Evolutionary conservation across 2,329 filamentous ascomycete genomes (phyloP), one percentile per base, ranked within the genome.

Genomic region (Colletotrichum echinochloae): DNA sequence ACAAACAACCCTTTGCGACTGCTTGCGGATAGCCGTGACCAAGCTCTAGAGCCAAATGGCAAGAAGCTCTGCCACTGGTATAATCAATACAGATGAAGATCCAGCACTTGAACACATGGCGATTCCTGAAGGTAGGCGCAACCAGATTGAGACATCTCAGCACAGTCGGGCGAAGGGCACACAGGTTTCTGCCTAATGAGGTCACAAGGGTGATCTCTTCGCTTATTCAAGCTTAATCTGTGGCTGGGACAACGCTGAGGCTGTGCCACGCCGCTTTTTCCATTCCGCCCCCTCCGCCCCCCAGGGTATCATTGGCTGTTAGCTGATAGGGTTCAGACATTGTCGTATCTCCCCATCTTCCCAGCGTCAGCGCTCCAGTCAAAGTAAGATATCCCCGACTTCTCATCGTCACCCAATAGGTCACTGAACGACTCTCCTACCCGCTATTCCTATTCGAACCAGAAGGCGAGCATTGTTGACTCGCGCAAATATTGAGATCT

Each of bases 221-320:
- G 60, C 60, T 41, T 54, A 62, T 62, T 62, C 60, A 62, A 62
- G 60, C 60, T 62, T 62, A 62, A 30, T 54, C 37, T 23, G 48
- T 62, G 37, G 46, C 59, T 51, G 28, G 26, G 23, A 49, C 12
- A 35, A 12, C 5, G 44, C 12, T 28, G 46, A 61, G 41, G 59
- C 46, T 37, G 57, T 37, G 57, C 30, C 18, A n/a, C n/a, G 30
- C 52, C n/a, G n/a, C n/a, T n/a, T n/a, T 20, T 60, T 20, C 30
- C 57, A 37, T 26, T 23, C 7, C 44, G 56, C 26, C 39, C 41
- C 20, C 39, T 7, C 23, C 44, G 56, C 26, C 56, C 26, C 39
- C 48, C 11, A 35, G 12, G 7, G 44, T 7, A 30, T n/a, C 30
- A 35, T 23, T 44, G 30, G 30, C 20, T 14, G 16, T n/a, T 49